These are phyloP conservation scores for Porodaedalea pini DNA, from an alignment of 1,284 basidiomycete genomes.

Conservation along the genomic window DNA sequence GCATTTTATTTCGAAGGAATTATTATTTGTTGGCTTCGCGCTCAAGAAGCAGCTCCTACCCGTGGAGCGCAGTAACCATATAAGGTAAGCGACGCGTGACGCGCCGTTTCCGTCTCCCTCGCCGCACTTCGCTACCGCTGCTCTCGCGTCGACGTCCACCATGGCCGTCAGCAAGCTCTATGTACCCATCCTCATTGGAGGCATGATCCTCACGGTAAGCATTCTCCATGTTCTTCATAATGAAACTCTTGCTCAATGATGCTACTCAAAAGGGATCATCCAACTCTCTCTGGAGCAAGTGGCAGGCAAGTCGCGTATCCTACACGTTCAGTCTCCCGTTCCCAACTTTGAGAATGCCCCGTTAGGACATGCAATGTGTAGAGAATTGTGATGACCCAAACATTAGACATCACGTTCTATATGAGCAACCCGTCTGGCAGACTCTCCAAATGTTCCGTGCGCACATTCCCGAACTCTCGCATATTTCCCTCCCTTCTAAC, in stretches of 20 bases:
- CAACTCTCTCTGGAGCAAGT: conserved; percentile 80
- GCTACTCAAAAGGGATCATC: conserved; percentile 54
- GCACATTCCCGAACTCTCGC: conserved; percentile 30
- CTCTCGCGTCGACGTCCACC: conserved; percentile 27
- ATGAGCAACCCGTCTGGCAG: conserved; percentile 93
- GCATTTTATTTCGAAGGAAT: not conserved
- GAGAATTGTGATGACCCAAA: conserved; percentile 75
- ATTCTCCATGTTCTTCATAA: not conserved
- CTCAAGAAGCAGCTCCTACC: too few relatives aligned
- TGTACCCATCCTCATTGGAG: conserved; percentile 56
- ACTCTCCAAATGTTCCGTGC: conserved; percentile 89
- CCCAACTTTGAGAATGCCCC: not conserved
- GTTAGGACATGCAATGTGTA: conserved; percentile 90
- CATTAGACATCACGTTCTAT: conserved; percentile 59
- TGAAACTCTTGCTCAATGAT: conserved; percentile 12
- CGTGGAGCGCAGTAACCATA: too few relatives aligned
- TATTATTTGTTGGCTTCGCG: conserved; percentile 3
- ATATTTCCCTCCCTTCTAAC: conserved; percentile 25
- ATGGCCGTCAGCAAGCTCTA: conserved; percentile 28
- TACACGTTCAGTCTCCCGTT: conserved; percentile 13
- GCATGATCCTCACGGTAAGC: conserved; percentile 77
- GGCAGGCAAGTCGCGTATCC: conserved; percentile 50
- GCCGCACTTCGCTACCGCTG: conserved; percentile 34
- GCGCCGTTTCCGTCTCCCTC: conserved; percentile 31
- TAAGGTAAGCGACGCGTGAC: conserved; percentile 8